Conservation (phyloP, 106 monocot species). For the Hemerocallis citrina region DNA sequence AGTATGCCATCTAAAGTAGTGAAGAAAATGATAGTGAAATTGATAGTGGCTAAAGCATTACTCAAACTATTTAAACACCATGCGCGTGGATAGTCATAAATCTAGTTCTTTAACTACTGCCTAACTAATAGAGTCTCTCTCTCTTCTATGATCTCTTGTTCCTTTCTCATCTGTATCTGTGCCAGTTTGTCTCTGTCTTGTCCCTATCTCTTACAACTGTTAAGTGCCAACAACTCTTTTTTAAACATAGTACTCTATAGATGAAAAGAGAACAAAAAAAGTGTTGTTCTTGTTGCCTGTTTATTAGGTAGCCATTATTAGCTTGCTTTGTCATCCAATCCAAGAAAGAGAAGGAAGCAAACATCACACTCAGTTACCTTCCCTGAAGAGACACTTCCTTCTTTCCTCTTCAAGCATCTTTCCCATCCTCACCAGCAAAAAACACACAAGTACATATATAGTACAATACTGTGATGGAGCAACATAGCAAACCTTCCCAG, state of each 20-base stretch:
- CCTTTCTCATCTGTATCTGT: constrained; percentile 1
- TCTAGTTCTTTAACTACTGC: too few relatives aligned
- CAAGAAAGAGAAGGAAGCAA: not conserved
- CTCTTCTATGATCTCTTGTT: too few relatives aligned
- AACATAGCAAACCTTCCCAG: too few relatives aligned
- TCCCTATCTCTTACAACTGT: not conserved
- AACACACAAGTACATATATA: not conserved
- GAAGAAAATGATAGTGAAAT: too few relatives aligned
- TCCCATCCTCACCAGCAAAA: not conserved
- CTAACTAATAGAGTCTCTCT: too few relatives aligned
- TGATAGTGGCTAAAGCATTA: too few relatives aligned
- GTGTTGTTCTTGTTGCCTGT: too few relatives aligned
- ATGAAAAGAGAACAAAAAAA: not conserved
- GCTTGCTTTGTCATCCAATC: not conserved
- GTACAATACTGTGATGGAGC: too few relatives aligned
- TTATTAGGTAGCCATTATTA: not conserved
- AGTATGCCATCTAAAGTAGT: too few relatives aligned
- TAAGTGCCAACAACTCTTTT: constrained; percentile 1
- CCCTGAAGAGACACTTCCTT: not conserved
- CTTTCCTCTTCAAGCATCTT: not conserved
- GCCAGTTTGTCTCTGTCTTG: not conserved
- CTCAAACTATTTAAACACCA: too few relatives aligned
- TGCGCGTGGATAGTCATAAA: too few relatives aligned
- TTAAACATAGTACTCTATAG: not conserved
- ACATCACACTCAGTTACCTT: not conserved